Base-by-base conservation (phyloP, 179 eudicot species). In the Nepenthes alata region DNA sequence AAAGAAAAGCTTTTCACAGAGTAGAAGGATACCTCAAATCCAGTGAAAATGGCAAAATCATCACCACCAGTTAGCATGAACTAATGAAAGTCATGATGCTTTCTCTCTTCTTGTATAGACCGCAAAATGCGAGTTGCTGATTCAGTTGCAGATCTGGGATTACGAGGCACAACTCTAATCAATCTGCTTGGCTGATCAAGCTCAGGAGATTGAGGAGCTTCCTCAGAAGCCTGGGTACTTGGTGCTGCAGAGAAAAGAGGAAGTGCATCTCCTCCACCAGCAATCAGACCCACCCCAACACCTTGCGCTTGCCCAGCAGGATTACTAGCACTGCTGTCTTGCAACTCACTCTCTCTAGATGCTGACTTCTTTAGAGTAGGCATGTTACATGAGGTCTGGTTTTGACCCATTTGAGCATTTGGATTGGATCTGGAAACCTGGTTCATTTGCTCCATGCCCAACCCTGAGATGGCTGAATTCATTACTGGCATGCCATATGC, bases 71-170 rank as follows among this genome's bases (percentile, higher is more conserved):
- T 37, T 14, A 15, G 57, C 38, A 50, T 49, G 68, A 52, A 62
- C 73, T 77, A 71, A 16, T 53, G 51, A 12, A 66, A 80, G 7
- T 83, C 82, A n/a, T 73, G 48, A 63, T 75, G 83, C 59, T 73
- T 79, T 63, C 98, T 88, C 65, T 84, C 96, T 69, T 83, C 87
- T 68, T 91, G 96, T 76, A 91, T 91, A 35, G 95, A 86, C 73
- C 58, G 87, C 74, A 91, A 83, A 36, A 91, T 86, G 38, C 98
- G 81, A 51, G 91, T 93, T 11, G 81, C 96, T 0, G 95, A 85
- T 62, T 86, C 98, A 6, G 81, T 71, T 0, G 96, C 88, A 5
- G 91, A 78, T 57, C 80, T 72, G 1, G 85, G 80, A 58, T 84
- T 86, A 57, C 74, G 98, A 48, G 98, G 96, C 66, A 91, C 96